Evolutionary conservation across 164 flowering plant species (phyloP).

Genomic region (Hamamelis virginiana): DNA sequence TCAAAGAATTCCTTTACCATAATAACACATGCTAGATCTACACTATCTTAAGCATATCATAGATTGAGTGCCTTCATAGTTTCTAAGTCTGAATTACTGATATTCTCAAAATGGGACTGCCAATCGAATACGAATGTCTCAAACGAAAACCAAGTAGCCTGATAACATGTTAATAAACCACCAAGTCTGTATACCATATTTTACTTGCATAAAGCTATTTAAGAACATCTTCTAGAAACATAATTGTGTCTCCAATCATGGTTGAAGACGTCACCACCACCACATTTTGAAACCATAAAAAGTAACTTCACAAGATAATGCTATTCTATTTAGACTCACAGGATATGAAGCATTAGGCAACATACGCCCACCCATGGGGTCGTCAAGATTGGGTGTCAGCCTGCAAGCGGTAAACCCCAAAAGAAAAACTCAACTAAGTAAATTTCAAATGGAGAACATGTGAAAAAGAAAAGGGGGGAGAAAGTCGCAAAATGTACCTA

Average conservation of each 20-base stretch:
- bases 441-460: neutral
- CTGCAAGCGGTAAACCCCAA: conserved; percentile 13
- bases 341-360: conserved; percentile 16
- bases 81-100: neutral
- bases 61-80: neutral
- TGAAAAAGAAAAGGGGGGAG: neutral
- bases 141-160: neutral
- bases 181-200: no score
- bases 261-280: neutral
- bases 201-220: no score
- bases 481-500: conserved; percentile 10
- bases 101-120: neutral
- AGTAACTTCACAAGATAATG: neutral
- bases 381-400: conserved; percentile 16
- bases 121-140: neutral
- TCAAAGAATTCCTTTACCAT: no score
- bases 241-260: no score
- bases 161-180: neutral
- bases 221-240: neutral
- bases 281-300: neutral
- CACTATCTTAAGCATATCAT: neutral
- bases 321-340: conserved; percentile 1
- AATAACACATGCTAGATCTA: no score
- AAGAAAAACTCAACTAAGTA: neutral
- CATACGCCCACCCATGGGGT: conserved; percentile 14